These are phyloP conservation scores for Trichoderma endophyticum DNA, from an alignment of 2,329 filamentous ascomycete genomes.

Conservation along the genomic window DNA sequence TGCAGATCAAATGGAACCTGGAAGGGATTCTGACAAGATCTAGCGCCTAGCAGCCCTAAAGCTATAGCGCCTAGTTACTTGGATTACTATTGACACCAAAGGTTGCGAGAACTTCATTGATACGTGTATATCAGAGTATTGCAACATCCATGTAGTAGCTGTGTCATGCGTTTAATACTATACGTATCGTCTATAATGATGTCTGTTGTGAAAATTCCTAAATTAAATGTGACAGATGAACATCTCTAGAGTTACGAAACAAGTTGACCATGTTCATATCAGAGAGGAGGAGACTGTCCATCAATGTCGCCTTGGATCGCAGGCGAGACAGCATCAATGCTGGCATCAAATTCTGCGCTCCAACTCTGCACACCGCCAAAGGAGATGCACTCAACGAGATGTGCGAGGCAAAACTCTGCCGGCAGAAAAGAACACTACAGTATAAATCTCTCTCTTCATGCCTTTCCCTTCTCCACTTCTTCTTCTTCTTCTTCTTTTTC, in stretches of 20 bases:
- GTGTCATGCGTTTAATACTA: too few relatives aligned
- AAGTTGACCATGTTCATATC: background rate
- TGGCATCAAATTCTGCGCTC: background rate
- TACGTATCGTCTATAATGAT: too few relatives aligned
- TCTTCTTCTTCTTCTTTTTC: background rate
- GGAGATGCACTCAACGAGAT: background rate
- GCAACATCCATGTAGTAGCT: too few relatives aligned
- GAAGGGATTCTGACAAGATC: background rate
- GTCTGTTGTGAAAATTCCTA: background rate
- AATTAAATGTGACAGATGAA: background rate
- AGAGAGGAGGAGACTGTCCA: background rate
- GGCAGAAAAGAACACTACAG: background rate
- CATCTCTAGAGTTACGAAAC: background rate
- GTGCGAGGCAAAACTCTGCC: fast-evolving
- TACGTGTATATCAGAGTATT: background rate
- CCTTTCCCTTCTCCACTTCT: background rate
- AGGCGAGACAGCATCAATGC: background rate
- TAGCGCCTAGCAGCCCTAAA: background rate
- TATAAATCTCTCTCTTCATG: background rate
- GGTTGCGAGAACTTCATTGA: background rate
- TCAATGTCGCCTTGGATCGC: background rate
- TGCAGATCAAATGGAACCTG: too few relatives aligned
- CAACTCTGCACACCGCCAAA: background rate
- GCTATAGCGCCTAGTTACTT: background rate
- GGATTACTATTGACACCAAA: background rate